phyloP scores from a whole-genome alignment of 495 filamentous ascomycete genomes.

The Thermochaetoides thermophila region DNA sequence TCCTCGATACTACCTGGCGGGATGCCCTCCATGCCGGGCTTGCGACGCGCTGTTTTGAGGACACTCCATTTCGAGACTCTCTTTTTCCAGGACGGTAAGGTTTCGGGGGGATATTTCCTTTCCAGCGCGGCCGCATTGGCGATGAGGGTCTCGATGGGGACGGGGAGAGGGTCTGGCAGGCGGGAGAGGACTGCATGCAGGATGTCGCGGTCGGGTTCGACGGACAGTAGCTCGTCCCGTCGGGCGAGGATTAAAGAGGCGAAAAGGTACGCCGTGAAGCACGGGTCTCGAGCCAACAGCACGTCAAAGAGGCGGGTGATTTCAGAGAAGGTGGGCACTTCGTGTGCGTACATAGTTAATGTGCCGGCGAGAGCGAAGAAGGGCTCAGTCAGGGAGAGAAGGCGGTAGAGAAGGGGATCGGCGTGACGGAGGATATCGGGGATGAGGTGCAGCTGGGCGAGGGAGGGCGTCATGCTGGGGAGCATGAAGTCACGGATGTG shows the following conservation, averaged over 20 bases:
- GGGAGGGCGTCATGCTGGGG: constrained; percentile 64
- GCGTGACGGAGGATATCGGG: constrained; percentile 59
- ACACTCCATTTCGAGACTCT: constrained; percentile 59
- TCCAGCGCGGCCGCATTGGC: constrained; percentile 39
- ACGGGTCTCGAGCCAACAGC: constrained; percentile 68
- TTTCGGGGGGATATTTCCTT: constrained; percentile 53
- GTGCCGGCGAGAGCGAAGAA: constrained; percentile 88
- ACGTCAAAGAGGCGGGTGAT: constrained; percentile 88
- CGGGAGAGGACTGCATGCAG: constrained; percentile 79
- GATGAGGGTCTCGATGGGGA: constrained; percentile 72
- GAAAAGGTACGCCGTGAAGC: constrained; percentile 81
- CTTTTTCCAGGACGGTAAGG: constrained; percentile 50
- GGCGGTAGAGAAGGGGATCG: constrained; percentile 51
- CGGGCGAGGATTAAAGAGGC: constrained; percentile 73
- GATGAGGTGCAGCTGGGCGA: constrained; percentile 71
- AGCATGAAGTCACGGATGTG: constrained; percentile 97
- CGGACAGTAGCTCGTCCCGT: constrained; percentile 65
- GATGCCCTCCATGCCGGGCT: not conserved
- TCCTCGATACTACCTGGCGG: not conserved
- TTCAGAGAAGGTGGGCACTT: constrained; percentile 76
- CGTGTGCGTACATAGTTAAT: constrained; percentile 88
- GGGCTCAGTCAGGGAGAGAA: constrained; percentile 63
- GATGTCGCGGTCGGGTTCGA: constrained; percentile 82
- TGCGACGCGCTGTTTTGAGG: constrained; percentile 60
- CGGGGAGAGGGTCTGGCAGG: constrained; percentile 66